phyloP scores from a whole-genome alignment of 345 rosid species.

The Ricinus communis region DNA sequence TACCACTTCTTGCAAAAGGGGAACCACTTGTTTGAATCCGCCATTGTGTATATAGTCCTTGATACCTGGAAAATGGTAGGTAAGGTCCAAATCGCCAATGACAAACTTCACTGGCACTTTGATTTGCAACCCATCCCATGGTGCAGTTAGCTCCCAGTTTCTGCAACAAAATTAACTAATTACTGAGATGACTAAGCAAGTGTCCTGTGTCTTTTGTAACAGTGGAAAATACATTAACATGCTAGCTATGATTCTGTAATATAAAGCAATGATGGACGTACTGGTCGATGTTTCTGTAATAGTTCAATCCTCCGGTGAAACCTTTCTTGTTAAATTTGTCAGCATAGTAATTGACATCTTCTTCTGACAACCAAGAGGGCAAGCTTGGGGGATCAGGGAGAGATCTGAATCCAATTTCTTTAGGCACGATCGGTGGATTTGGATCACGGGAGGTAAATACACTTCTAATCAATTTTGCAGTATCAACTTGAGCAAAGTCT shows the following conservation, averaged over 20 bases:
- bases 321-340: constrained; percentile 9
- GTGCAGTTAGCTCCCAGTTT: constrained; percentile 7
- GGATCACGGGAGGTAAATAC: neutral
- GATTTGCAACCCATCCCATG: constrained; percentile 7
- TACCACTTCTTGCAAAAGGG: constrained; percentile 11
- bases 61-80: constrained; percentile 2
- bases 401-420: constrained; percentile 10
- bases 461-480: neutral
- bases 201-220: too few relatives aligned
- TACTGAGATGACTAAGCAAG: too few relatives aligned
- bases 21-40: constrained; percentile 9
- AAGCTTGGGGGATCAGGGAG: constrained; percentile 10
- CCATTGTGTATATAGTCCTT: constrained; percentile 11
- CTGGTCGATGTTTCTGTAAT: constrained; percentile 11
- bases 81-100: constrained; percentile 5
- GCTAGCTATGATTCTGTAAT: neutral
- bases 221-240: too few relatives aligned
- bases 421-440: neutral
- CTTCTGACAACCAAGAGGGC: constrained; percentile 17
- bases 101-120: constrained; percentile 14
- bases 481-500: constrained; percentile 14
- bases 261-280: too few relatives aligned
- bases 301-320: constrained; percentile 22
- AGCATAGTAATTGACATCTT: constrained; percentile 18
- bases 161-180: constrained; percentile 6